Conservation (phyloP, 139 green algal species). For the Chlorella sp. region DNA sequence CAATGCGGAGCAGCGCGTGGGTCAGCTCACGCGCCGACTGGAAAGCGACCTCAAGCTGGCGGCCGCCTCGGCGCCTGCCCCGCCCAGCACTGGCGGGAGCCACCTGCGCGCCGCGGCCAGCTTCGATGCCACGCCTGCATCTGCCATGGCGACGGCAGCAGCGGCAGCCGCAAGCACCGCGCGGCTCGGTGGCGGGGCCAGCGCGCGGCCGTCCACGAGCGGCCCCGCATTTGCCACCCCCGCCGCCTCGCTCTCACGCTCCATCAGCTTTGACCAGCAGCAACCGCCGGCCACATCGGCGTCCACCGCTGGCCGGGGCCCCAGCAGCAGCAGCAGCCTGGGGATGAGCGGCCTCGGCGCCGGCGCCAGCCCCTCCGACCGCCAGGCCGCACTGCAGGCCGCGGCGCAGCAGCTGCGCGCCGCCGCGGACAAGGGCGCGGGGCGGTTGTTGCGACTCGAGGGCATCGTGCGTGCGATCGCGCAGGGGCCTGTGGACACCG, state of each 20-base stretch:
- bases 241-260: conserved; percentile 13
- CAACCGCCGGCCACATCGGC: neutral
- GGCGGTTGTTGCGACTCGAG: conserved; percentile 30
- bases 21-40: conserved; percentile 22
- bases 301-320: neutral
- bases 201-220: neutral
- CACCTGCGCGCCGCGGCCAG: conserved; percentile 1
- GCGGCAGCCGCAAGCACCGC: neutral
- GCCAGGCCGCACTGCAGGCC: neutral
- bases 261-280: conserved; percentile 5
- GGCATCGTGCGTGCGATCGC: conserved; percentile 32
- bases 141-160: neutral
- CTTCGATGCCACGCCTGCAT: neutral
- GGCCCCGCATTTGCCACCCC: conserved; percentile 22
- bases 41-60: conserved; percentile 9
- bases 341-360: conserved; percentile 5
- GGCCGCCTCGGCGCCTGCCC: neutral
- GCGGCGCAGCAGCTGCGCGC: conserved; percentile 20
- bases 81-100: neutral
- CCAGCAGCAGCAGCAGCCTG: neutral
- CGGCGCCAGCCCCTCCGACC: neutral
- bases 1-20: conserved; percentile 18
- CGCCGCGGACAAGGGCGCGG: conserved; percentile 14
- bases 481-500: conserved; percentile 20
- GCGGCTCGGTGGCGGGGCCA: neutral